These are phyloP conservation scores for Lasiodiplodia sp. DNA, from an alignment of 2,329 filamentous ascomycete species.

Conservation along the genomic window DNA sequence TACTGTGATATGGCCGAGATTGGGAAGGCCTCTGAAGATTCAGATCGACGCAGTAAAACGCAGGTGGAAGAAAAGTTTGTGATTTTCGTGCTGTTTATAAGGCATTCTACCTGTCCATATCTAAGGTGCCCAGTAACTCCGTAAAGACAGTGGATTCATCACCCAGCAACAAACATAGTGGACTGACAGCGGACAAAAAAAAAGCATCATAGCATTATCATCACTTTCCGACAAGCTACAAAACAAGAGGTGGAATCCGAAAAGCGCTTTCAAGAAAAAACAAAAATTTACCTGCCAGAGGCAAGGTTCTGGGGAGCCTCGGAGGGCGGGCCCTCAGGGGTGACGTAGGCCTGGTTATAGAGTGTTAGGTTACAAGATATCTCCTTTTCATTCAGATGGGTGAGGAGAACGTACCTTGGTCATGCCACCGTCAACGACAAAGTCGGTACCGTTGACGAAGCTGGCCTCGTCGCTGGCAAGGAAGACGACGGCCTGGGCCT, in stretches of 20 bases:
- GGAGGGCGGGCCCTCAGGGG: conserved; percentile 64
- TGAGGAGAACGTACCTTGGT: conserved; percentile 65
- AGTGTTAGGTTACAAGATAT: conserved; percentile 47
- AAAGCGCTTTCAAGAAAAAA: neutral
- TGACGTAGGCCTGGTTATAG: conserved; percentile 66
- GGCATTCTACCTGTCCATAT: neutral
- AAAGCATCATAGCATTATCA: neutral
- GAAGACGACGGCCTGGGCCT: conserved; percentile 88
- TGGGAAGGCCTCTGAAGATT: no score
- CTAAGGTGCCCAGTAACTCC: neutral
- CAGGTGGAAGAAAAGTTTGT: neutral
- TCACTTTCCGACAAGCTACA: neutral
- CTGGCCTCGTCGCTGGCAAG: conserved; percentile 86
- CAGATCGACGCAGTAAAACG: neutral
- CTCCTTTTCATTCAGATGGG: conserved; percentile 32
- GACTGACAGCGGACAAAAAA: neutral
- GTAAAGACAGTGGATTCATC: neutral
- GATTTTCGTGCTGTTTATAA: neutral
- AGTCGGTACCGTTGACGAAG: conserved; percentile 90
- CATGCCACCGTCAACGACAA: conserved; percentile 96
- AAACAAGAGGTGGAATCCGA: neutral
- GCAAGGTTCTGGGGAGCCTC: conserved; percentile 60
- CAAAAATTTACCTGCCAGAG: conserved; percentile 23
- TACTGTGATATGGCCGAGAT: no score
- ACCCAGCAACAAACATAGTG: neutral